Conservation (phyloP, 2,329 filamentous ascomycete species). For the Thelonectria blattea region DNA sequence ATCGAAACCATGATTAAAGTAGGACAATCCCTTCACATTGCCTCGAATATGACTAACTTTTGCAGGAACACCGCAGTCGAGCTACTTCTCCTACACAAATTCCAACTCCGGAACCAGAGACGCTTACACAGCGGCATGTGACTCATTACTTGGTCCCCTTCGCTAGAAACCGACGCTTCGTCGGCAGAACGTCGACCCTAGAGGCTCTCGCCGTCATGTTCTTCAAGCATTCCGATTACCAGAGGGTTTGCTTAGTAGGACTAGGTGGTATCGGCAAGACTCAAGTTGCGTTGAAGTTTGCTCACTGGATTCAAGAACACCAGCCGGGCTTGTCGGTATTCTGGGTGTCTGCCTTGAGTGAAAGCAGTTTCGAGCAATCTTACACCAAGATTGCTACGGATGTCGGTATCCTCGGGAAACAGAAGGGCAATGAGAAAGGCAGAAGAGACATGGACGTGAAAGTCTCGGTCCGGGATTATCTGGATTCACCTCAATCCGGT, state of each 20-base stretch:
- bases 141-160: background rate
- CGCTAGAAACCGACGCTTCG: background rate
- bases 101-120: background rate
- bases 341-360: constrained; percentile 7
- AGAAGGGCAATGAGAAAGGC: background rate
- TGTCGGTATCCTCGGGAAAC: background rate
- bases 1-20: background rate
- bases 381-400: background rate
- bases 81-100: background rate
- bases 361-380: background rate
- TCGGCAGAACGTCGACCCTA: background rate
- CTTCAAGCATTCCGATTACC: background rate
- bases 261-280: constrained; percentile 5
- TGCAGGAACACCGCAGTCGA: background rate
- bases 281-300: constrained; percentile 2
- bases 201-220: background rate
- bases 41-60: background rate
- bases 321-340: constrained; percentile 17
- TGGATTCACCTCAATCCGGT: background rate
- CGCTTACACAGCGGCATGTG: background rate
- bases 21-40: background rate
- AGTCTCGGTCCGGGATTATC: background rate
- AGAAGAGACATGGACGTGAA: background rate
- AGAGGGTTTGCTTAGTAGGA: background rate
- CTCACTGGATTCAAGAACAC: constrained; percentile 7